Base-by-base conservation (phyloP, 768 basidiomycete species). In the Pleurotus giganteus region DNA sequence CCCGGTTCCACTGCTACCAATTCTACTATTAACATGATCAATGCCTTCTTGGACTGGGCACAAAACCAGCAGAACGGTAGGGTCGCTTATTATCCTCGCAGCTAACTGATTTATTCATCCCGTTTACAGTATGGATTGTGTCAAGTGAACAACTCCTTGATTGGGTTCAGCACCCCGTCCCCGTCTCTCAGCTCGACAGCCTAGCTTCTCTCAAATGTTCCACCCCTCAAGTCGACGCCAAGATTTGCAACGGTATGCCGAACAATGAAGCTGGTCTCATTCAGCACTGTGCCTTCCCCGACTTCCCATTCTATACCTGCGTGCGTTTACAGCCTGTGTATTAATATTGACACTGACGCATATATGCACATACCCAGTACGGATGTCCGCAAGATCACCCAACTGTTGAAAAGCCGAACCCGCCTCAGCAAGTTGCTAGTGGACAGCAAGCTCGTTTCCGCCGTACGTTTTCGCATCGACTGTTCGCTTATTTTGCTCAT, bases 241-340 rank as follows among this genome's bases (percentile, higher is more conserved):
- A 84, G 65, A 85, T 92, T 55, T 92, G 90, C 71, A 88, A 91
- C 61, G 90, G 90, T 32, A 83, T 92, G 17, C 84, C 85, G 1
- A 67, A 69, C 54, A 88, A 89, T 62, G 82, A 91, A 68, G 67
- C 66, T 1, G 88, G 88, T 4, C 66, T 89, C 13, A 62, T 89
- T 17, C 66, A 71, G 11, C 80, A 79, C 47, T 91, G 89, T 66
- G 66, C 72, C 3, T 91, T 91, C 71, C 55, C 78, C 0, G 88
- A 89, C 64, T 90, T 88, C 73, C 89, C 89, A 2, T 92, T 88
- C 77, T 85, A 71, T 58, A 91, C 88, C 53, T 89, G 88, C 65
- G 86, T 88, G 66, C 45, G 85, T 80, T 36, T 13, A 31, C 45
- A 13, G 17, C 21, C 2, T 13, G 28, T 9, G 4, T n/a, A n/a